phyloP scores from a whole-genome alignment of 139 green algal genomes.

The Tetraselmis chui region DNA sequence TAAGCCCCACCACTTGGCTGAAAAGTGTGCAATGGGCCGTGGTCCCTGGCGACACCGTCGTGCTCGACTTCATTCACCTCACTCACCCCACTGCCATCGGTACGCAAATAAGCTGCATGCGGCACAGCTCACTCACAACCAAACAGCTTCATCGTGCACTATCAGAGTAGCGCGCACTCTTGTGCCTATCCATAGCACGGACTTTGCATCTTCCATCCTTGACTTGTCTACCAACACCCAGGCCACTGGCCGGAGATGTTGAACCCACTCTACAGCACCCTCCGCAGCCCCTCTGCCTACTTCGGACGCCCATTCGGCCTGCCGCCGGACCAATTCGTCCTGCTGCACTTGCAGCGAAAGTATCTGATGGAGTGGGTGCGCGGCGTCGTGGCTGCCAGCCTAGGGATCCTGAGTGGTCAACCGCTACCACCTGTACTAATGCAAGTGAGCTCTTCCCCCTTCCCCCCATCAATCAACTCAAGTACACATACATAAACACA shows the following conservation, averaged over 20 bases:
- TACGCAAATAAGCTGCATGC: slow-evolving; percentile 2
- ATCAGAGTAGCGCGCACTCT: background rate
- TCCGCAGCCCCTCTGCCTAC: slow-evolving; percentile 9
- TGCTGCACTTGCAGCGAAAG: slow-evolving; percentile 61
- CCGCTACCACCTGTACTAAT: slow-evolving; percentile 65
- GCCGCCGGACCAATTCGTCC: slow-evolving; percentile 48
- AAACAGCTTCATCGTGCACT: background rate
- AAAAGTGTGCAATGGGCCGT: slow-evolving; percentile 26
- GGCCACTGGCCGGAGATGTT: slow-evolving; percentile 55
- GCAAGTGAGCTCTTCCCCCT: too few relatives aligned
- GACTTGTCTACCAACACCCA: background rate
- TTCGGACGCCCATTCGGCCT: slow-evolving; percentile 30
- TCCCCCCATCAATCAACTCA: too few relatives aligned
- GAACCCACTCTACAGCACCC: slow-evolving; percentile 62
- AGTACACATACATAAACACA: too few relatives aligned
- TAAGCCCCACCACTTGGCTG: slow-evolving; percentile 24
- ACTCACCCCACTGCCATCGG: slow-evolving; percentile 43
- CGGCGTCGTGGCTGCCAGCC: slow-evolving; percentile 40
- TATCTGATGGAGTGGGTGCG: slow-evolving; percentile 80
- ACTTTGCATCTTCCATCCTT: background rate
- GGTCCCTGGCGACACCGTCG: slow-evolving; percentile 64
- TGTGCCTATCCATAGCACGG: background rate
- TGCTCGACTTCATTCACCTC: slow-evolving; percentile 86
- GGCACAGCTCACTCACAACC: background rate
- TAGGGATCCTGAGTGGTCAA: slow-evolving; percentile 6